Conservation (phyloP, 495 filamentous ascomycete species). For the Penicillium crystallinum region DNA sequence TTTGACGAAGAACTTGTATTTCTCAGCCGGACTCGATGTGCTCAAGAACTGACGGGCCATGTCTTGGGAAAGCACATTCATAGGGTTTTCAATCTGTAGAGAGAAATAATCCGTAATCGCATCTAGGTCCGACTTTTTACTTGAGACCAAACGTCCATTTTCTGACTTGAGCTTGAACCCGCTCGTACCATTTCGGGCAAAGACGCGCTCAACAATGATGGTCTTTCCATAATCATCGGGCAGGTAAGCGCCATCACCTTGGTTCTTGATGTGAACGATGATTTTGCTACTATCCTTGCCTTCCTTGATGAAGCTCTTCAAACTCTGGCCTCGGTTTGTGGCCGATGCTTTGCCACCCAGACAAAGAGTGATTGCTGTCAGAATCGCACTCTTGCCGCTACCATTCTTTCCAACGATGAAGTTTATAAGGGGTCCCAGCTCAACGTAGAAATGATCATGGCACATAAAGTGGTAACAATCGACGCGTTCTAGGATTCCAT, state of each 20-base stretch:
- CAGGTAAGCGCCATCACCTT: slow-evolving; percentile 76
- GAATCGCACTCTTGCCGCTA: slow-evolving; percentile 94
- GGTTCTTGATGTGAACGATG: slow-evolving; percentile 83
- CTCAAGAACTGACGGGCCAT: slow-evolving; percentile 91
- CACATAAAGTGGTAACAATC: slow-evolving; percentile 95
- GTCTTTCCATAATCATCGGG: slow-evolving; percentile 76
- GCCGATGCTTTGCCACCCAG: slow-evolving; percentile 89
- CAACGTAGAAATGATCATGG: slow-evolving; percentile 71
- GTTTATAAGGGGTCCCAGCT: slow-evolving; percentile 88
- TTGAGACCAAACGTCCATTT: slow-evolving; percentile 66
- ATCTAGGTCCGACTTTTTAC: slow-evolving; percentile 82
- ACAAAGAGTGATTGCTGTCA: slow-evolving; percentile 93
- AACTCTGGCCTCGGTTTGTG: slow-evolving; percentile 88
- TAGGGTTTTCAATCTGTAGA: slow-evolving; percentile 93
- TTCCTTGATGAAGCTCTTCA: slow-evolving; percentile 91
- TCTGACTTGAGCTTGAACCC: slow-evolving; percentile 82
- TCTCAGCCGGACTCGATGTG: slow-evolving; percentile 69
- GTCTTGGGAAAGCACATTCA: slow-evolving; percentile 97
- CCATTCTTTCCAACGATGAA: slow-evolving; percentile 98
- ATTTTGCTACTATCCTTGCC: slow-evolving; percentile 64
- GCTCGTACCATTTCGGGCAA: slow-evolving; percentile 68
- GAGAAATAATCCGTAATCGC: slow-evolving; percentile 89
- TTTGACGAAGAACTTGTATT: slow-evolving; percentile 96
- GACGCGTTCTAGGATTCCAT: slow-evolving; percentile 76
- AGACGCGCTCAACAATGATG: slow-evolving; percentile 87